phyloP scores from a whole-genome alignment of 129 eudicot species.

The Rutidosis leptorrhynchoides region DNA sequence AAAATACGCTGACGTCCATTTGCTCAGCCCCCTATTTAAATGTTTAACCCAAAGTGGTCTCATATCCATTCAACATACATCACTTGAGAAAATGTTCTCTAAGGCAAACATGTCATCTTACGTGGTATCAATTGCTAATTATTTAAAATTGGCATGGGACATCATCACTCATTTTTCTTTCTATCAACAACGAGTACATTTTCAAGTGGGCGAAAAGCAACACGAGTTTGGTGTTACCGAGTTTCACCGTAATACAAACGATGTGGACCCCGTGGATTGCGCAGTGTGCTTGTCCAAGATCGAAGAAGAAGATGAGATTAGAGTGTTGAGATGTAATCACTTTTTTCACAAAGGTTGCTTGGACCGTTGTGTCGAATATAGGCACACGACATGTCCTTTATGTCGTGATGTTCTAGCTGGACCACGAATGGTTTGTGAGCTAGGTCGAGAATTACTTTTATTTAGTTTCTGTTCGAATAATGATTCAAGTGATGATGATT shows the following conservation, averaged over 20 bases:
- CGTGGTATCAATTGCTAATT: background rate
- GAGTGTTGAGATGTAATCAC: constrained; percentile 28
- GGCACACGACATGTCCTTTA: constrained; percentile 31
- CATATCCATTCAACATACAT: background rate
- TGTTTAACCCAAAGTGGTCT: background rate
- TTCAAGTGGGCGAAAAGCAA: background rate
- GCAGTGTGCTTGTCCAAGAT: constrained; percentile 31
- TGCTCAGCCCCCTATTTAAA: background rate
- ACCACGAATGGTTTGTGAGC: constrained; percentile 27
- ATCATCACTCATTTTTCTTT: constrained; percentile 26
- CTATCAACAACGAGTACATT: constrained; percentile 14
- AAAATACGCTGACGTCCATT: constrained; percentile 5
- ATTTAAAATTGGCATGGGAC: constrained; percentile 24
- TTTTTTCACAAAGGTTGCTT: constrained; percentile 38
- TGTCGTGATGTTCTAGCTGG: constrained; percentile 30
- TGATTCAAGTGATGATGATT: constrained; percentile 14
- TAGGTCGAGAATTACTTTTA: constrained; percentile 17
- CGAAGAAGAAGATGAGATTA: constrained; percentile 31
- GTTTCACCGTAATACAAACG: background rate
- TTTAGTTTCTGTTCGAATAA: constrained; percentile 5
- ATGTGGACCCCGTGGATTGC: constrained; percentile 20
- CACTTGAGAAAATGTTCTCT: constrained; percentile 7
- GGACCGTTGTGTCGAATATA: constrained; percentile 30
- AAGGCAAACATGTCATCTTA: constrained; percentile 6
- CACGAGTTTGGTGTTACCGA: background rate